Evolutionary conservation across 1,139 yeast species (phyloP), one percentile per base, ranked within the genome.

Genomic region (Candida gigantensis): DNA sequence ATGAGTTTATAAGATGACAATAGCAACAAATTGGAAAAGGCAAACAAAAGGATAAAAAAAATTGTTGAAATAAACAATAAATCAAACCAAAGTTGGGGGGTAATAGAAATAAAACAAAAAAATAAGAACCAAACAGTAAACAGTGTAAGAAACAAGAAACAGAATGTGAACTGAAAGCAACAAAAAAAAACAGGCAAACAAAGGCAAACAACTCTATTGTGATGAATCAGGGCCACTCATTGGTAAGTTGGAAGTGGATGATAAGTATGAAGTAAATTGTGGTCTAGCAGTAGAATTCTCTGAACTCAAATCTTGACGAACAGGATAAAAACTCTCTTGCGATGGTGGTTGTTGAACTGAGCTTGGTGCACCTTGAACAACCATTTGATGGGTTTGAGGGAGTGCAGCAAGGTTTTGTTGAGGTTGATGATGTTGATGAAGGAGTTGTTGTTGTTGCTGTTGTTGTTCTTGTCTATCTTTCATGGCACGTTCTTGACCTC

Each of bases 401-500:
- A 23, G 28, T 26, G 8, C 17, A 24, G 16, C 23, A 24, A n/a
- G n/a, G n/a, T n/a, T n/a, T n/a, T n/a, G n/a, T n/a, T 24, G 23
- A 17, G 25, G 10, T 5, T 13, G 26, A n/a, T 18, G 12, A 13
- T 23, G 23, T 24, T 17, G 28, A 11, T 23, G 34, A 2, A 3
- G 19, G 15, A 21, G 28, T 24, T 23, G 28, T 7, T 15, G 28
- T 11, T 30, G 28, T 30, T 30, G 28, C 11, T n/a, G 20, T 19
- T 29, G 32, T 20, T 24, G 26, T n/a, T n/a, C n/a, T 28, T 28
- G 36, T 26, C 20, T 24, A 27, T 30, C 18, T 27, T 26, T 13
- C 21, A 23, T 10, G 9, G 30, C 33, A 17, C 28, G 23, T 12
- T 42, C 39, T 29, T 34, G 45, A 27, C 35, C 40, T 24, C 37